These are phyloP conservation scores for Pythium utonaiense DNA, from an alignment of 352 stramenopile species.

Conservation along the genomic window DNA sequence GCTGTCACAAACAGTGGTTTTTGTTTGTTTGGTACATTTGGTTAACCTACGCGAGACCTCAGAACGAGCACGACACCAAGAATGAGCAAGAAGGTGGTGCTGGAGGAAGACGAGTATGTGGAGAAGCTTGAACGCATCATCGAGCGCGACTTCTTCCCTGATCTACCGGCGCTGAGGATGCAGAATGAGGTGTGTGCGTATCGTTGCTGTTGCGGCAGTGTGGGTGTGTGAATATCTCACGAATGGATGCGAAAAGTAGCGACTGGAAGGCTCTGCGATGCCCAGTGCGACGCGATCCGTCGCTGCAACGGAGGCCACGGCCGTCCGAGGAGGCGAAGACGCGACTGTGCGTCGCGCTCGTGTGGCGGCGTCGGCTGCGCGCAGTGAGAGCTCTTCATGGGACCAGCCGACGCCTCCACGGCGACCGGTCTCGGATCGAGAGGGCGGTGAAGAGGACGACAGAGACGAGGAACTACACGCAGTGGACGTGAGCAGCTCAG, in stretches of 20 bases:
- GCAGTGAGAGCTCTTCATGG: conserved; percentile 36
- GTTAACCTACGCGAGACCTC: conserved; percentile 17
- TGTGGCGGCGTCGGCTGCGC: not conserved
- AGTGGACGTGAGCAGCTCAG: not conserved
- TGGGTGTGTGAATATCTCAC: not conserved
- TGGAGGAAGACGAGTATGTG: conserved; percentile 83
- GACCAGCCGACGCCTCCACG: conserved; percentile 50
- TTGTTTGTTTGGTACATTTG: too few relatives aligned
- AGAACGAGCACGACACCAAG: not conserved
- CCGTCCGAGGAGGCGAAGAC: not conserved
- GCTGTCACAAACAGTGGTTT: not conserved
- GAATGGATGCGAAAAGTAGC: not conserved
- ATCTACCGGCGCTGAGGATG: conserved; percentile 52
- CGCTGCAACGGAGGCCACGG: not conserved
- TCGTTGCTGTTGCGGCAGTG: not conserved
- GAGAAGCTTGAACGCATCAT: conserved; percentile 73
- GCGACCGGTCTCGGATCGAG: not conserved
- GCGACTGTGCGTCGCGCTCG: not conserved
- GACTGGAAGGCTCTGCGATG: not conserved
- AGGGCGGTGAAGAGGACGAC: conserved; percentile 1
- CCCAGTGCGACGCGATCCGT: not conserved
- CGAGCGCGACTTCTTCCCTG: conserved; percentile 86
- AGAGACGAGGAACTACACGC: not conserved
- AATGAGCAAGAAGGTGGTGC: conserved; percentile 49
- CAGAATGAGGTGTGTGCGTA: conserved; percentile 38